These are phyloP conservation scores for Eutrema salsugineum DNA, from an alignment of 441 rosid species.

Conservation along the genomic window DNA sequence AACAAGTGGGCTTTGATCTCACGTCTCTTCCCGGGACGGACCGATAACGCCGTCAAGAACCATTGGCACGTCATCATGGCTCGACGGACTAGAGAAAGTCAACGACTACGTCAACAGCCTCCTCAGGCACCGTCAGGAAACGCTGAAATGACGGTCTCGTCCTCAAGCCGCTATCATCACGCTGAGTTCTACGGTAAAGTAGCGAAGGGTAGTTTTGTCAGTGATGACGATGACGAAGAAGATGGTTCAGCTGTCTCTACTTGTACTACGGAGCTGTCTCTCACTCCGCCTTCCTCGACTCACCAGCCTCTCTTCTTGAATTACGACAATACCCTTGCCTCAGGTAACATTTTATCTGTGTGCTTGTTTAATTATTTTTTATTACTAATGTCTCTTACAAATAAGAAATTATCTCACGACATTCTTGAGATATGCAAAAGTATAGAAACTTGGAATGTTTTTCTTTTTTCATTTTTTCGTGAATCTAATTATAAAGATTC, in stretches of 20 bases:
- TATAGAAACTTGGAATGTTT: conserved; percentile 21
- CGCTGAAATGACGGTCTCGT: conserved; percentile 9
- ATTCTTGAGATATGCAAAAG: conserved; percentile 1
- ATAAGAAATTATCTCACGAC: not conserved
- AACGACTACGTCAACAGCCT: conserved; percentile 21
- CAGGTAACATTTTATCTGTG: conserved; percentile 17
- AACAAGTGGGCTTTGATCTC: conserved; percentile 99
- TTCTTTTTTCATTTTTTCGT: not conserved
- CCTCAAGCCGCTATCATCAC: conserved; percentile 8
- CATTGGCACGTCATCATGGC: conserved; percentile 99
- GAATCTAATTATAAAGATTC: conserved; percentile 9
- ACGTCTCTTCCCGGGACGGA: conserved; percentile 83
- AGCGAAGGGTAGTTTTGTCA: not conserved
- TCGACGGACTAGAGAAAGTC: conserved; percentile 60
- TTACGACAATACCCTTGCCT: conserved; percentile 22
- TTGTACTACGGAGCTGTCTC: conserved; percentile 36
- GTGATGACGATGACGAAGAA: conserved; percentile 3
- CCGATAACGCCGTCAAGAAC: conserved; percentile 97
- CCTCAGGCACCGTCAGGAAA: not conserved
- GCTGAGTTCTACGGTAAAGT: not conserved
- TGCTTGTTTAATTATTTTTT: not conserved
- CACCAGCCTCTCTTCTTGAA: conserved; percentile 22
- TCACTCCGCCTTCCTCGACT: conserved; percentile 20
- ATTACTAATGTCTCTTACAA: not conserved
- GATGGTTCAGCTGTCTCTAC: conserved; percentile 29